A percentile compares a stretch with the other conserved stretches of the same genome.
Conservation (phyloP, 352 stramenopile species). For the Globisporangium cystogenes region DNA sequence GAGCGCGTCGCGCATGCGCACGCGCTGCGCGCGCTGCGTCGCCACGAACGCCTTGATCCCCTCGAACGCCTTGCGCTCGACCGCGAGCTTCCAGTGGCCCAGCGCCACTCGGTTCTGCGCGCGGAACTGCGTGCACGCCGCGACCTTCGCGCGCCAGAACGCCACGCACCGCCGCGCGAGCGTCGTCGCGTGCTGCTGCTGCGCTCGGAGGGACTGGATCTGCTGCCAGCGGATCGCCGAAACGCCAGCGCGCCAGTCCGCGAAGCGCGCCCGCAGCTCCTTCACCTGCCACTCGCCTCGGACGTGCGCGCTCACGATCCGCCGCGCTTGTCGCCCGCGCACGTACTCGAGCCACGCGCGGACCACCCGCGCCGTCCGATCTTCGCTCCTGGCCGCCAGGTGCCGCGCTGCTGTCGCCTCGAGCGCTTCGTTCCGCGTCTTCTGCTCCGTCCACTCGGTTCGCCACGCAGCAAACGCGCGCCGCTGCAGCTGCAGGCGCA, state of each 20-base stretch:
- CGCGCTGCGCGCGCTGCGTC: constrained; percentile 8
- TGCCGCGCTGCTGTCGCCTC: background rate
- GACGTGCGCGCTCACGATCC: constrained; percentile 9
- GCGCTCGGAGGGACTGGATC: background rate
- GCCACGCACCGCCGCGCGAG: background rate
- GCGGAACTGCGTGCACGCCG: background rate
- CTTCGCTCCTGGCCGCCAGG: background rate
- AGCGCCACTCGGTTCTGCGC: constrained; percentile 10
- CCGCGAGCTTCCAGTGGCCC: constrained; percentile 17
- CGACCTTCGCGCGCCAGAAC: constrained; percentile 10
- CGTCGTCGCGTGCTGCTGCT: background rate
- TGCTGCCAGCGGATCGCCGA: background rate
- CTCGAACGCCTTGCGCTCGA: constrained; percentile 11
- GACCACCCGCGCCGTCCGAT: constrained; percentile 1
- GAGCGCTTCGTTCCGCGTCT: constrained; percentile 1
- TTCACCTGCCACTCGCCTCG: constrained; percentile 1
- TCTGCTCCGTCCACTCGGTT: background rate
- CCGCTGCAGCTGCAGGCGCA: background rate
- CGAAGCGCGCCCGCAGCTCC: background rate
- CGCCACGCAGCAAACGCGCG: constrained; percentile 3
- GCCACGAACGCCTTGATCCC: constrained; percentile 2
- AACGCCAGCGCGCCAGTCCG: background rate
- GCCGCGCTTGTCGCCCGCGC: constrained; percentile 1
- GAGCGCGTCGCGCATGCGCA: constrained; percentile 12
- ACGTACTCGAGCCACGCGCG: constrained; percentile 9